Evolutionary conservation across 257 asterid genomes (phyloP).

Genomic region (Capsicum chinense): DNA sequence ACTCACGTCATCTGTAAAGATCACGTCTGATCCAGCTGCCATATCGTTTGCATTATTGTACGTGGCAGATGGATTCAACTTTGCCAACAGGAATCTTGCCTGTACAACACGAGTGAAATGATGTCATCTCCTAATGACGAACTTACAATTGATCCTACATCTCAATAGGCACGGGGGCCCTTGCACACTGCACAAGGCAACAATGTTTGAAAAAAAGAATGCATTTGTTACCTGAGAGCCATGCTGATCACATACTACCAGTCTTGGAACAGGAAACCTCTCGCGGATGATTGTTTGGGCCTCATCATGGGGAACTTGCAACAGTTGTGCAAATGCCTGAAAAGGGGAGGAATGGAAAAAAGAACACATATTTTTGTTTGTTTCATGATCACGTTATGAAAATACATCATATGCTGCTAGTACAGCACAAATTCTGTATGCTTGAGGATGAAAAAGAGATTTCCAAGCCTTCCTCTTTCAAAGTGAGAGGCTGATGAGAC

Average conservation of each 20-base stretch:
- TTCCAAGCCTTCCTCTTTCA: not conserved
- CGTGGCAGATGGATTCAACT: conserved; percentile 96
- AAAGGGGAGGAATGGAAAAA: not conserved
- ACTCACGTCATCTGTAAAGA: conserved; percentile 94
- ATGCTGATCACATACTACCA: conserved; percentile 97
- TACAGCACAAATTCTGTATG: conserved; percentile 8
- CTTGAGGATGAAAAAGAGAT: conserved; percentile 7
- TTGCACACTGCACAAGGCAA: not conserved
- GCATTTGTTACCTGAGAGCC: conserved; percentile 81
- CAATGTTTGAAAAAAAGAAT: not conserved
- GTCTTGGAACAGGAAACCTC: conserved; percentile 94
- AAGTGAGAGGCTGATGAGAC: too few relatives aligned
- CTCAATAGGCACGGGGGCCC: not conserved
- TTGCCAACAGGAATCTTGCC: conserved; percentile 97
- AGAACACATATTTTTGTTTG: not conserved
- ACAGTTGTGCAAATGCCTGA: conserved; percentile 81
- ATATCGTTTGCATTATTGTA: conserved; percentile 79
- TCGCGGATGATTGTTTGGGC: conserved; percentile 78
- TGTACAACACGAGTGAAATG: conserved; percentile 43
- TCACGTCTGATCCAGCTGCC: conserved; percentile 87
- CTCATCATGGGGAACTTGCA: conserved; percentile 92
- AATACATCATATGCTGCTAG: conserved; percentile 4
- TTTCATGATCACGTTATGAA: not conserved
- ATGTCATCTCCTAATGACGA: not conserved
- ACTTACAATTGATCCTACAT: not conserved